Percentiles rank a stretch among this genome's conserved stretches.
Conservation (phyloP, 495 filamentous ascomycete genomes). For the Aspergillus egyptiacus region DNA sequence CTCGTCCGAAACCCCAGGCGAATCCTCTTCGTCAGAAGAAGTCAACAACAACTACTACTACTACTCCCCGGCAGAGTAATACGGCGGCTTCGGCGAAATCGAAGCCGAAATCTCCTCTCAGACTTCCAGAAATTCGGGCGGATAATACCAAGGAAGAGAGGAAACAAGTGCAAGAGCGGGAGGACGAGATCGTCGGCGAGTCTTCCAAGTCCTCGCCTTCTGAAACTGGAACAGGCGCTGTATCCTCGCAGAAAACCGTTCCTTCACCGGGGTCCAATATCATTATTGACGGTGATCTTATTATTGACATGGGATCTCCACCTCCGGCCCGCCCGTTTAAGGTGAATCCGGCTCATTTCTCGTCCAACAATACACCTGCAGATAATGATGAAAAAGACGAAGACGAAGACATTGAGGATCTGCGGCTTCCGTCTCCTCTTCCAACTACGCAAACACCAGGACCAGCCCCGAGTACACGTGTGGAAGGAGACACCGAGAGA, state of each 20-base stretch:
- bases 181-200: conserved; percentile 20
- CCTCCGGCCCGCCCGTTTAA: conserved; percentile 33
- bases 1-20: conserved; percentile 29
- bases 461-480: conserved; percentile 3
- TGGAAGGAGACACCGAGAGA: conserved; percentile 17
- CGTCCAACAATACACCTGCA: conserved; percentile 34
- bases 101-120: conserved; percentile 13
- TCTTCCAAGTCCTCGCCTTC: conserved; percentile 25
- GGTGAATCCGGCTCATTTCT: conserved; percentile 41
- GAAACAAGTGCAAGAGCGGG: conserved; percentile 4
- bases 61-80: conserved; percentile 11
- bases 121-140: background rate
- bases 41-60: conserved; percentile 18
- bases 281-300: conserved; percentile 44
- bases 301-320: conserved; percentile 48
- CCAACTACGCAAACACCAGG: conserved; percentile 1
- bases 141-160: background rate
- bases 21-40: conserved; percentile 36
- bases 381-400: conserved; percentile 31
- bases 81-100: conserved; percentile 15
- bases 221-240: conserved; percentile 29
- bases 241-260: conserved; percentile 29
- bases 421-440: conserved; percentile 36
- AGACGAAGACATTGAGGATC: conserved; percentile 37
- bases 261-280: conserved; percentile 42